These are phyloP conservation scores for Sphenostylis stenocarpa DNA, from an alignment of 306 rosid species.

Conservation along the genomic window DNA sequence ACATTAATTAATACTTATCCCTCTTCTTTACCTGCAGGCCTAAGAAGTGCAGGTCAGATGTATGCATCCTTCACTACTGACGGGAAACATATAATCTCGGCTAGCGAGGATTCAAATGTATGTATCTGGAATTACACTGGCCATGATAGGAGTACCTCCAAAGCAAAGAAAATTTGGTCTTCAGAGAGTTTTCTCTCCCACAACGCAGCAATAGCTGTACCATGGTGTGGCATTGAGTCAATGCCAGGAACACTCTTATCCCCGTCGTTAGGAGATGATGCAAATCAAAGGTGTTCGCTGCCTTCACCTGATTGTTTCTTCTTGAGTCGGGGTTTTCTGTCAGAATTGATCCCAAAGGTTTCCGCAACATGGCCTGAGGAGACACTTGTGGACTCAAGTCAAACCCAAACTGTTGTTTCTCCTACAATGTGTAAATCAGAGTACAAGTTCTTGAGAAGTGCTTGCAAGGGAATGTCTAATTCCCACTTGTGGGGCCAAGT, in stretches of 20 bases:
- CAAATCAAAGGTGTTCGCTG: constrained; percentile 39
- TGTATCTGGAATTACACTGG: constrained; percentile 64
- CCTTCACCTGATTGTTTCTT: constrained; percentile 78
- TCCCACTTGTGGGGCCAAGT: constrained; percentile 81
- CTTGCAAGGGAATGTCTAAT: constrained; percentile 67
- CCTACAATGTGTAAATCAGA: constrained; percentile 61
- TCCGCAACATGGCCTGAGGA: constrained; percentile 86
- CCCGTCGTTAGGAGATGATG: constrained; percentile 44
- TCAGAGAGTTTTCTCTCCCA: constrained; percentile 66
- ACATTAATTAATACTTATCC: not conserved
- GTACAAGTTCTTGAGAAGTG: constrained; percentile 68
- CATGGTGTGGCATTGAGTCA: constrained; percentile 75
- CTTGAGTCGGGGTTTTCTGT: constrained; percentile 53
- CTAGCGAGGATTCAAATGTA: constrained; percentile 72
- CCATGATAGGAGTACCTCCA: constrained; percentile 54
- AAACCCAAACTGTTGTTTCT: constrained; percentile 40
- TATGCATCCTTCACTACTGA: constrained; percentile 78
- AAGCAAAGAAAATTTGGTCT: constrained; percentile 54
- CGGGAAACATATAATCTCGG: constrained; percentile 78
- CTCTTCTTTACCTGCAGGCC: constrained; percentile 45
- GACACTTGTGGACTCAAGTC: constrained; percentile 48
- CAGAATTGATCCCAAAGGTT: constrained; percentile 67
- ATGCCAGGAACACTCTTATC: constrained; percentile 48
- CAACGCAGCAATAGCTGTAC: constrained; percentile 68
- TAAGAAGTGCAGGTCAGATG: constrained; percentile 59